Base-by-base conservation (phyloP, 257 asterid genomes). In the Lavandula angustifolia region DNA sequence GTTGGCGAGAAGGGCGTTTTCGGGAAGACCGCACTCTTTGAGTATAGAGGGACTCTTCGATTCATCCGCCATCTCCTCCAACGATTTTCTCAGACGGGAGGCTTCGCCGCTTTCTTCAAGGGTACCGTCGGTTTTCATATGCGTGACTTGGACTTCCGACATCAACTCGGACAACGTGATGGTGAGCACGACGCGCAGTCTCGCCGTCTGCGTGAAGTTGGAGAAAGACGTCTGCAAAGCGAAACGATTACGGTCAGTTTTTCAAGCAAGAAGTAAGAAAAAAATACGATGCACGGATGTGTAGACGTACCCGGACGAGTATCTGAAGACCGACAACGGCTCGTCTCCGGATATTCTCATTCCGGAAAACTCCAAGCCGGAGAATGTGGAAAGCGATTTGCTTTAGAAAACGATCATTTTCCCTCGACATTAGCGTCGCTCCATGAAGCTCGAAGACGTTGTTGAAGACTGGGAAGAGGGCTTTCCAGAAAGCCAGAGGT, bases 141-240 rank as follows among this genome's bases (percentile, higher is more conserved):
- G 97, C 33, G 96, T 94, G 64, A 94, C 95, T 86, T 84, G 97
- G 73, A 94, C 97, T 78, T 94, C 99, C 74, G 99, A 94, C 97
- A 90, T 94, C 87, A 94, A 79, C 84, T 94, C 99, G 7, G 99
- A 94, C 66, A 94, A 71, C 22, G 99, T 94, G 65, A 94, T 94
- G 43, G 97, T 94, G 48, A 94, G 79, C 85, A 94, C 94, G 52
- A 83, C 99, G 62, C 97, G 86, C 77, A 94, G 74, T 72, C 97
- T 82, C 58, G 90, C 91, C 32, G 95, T 81, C 81, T 94, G 97
- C 80, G 43, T 73, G 68, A 81, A 84, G 85, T 87, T 75, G 32
- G 95, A 82, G 85, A 90, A 87, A 59, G 95, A 86, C 73, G 95
- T 82, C 99, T 94, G 92, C 85, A 75, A 75, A 68, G 92, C 84